Base-by-base conservation (phyloP, 2,329 filamentous ascomycete species). In the Rhynchosporium graminicola region DNA sequence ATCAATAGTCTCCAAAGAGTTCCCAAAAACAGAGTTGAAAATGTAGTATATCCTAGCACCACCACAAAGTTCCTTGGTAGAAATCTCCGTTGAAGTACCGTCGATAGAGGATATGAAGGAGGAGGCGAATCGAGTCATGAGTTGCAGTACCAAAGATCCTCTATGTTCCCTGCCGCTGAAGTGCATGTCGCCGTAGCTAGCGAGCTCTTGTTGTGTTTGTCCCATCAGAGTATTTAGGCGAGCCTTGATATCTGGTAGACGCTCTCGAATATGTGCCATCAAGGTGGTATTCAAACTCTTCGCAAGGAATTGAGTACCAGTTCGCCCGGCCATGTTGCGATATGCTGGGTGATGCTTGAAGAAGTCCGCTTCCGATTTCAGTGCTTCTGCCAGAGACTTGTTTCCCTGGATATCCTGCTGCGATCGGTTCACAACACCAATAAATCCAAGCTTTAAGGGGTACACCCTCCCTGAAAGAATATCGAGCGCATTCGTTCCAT, bases 21-120 rank as follows among this genome's bases (percentile, higher is more conserved):
- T 97, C 63, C 95, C 95, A 76, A 98, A 99, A 3, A 74, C 72
- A 3, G 71, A 73, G 62, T 74, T 74, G 62, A 74, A 74, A 26
- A 74, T 74, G 43, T 74, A 74, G 57, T 74, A 74, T 47, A 74
- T 74, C 52, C 72, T 70, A 20, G 72, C 72, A 60, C 72, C 72
- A 48, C 72, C 72, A 61, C 72, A 74, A 38, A 74, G 68, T 45
- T 74, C 95, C 78, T 99, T 98, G 43, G 95, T 99, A 20, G 95
- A 98, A 65, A 99, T 99, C 74, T 99, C 94, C 13, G 93, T 97
- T 4, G 94, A 98, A 7, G 95, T 99, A 81, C 95, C 95, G 74
- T 99, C 95, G 66, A 99, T 99, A 12, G 95, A 98, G 5, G 95
- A 94, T 74, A 97, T 98, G 78, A 99, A 99, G 0, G 93, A 97